phyloP scores from a whole-genome alignment of 2,329 filamentous ascomycete genomes.

The Colletotrichum echinochloae region DNA sequence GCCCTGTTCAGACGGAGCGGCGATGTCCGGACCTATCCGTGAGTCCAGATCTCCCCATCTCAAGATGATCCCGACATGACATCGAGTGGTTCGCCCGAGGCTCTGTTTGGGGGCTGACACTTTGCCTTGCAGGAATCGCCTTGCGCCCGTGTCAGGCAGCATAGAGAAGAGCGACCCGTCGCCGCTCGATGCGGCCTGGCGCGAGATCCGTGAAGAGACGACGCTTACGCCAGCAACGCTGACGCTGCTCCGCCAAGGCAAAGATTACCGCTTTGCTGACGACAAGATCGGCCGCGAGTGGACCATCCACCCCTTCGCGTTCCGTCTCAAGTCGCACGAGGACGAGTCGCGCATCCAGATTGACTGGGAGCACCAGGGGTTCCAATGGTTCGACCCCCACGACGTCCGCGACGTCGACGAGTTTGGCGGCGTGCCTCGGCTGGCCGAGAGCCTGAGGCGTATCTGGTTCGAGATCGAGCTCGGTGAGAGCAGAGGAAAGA shows the following conservation, averaged over 20 bases:
- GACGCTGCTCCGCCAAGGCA: conserved; percentile 66
- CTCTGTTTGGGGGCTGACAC: neutral
- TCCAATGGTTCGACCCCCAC: conserved; percentile 67
- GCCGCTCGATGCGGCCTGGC: conserved; percentile 68
- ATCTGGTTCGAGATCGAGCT: conserved; percentile 70
- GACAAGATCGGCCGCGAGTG: conserved; percentile 65
- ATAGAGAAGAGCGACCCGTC: conserved; percentile 65
- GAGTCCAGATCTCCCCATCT: conserved; percentile 43
- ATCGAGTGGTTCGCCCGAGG: neutral
- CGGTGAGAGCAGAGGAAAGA: conserved; percentile 56
- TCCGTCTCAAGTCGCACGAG: conserved; percentile 57
- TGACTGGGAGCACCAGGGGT: conserved; percentile 73
- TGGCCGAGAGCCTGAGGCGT: conserved; percentile 68
- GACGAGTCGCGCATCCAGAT: conserved; percentile 62
- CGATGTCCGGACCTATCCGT: conserved; percentile 71
- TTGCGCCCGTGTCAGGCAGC: conserved; percentile 72
- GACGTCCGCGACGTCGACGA: conserved; percentile 58
- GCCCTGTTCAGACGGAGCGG: conserved; percentile 72
- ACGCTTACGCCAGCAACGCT: conserved; percentile 60
- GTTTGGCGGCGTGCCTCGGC: conserved; percentile 66
- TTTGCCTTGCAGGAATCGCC: conserved; percentile 60
- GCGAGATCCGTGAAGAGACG: conserved; percentile 74
- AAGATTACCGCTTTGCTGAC: conserved; percentile 69
- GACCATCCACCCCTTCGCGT: conserved; percentile 74
- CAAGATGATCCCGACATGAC: neutral